Base-by-base conservation (phyloP, 164 flowering plant species). In the Aristolochia californica region DNA sequence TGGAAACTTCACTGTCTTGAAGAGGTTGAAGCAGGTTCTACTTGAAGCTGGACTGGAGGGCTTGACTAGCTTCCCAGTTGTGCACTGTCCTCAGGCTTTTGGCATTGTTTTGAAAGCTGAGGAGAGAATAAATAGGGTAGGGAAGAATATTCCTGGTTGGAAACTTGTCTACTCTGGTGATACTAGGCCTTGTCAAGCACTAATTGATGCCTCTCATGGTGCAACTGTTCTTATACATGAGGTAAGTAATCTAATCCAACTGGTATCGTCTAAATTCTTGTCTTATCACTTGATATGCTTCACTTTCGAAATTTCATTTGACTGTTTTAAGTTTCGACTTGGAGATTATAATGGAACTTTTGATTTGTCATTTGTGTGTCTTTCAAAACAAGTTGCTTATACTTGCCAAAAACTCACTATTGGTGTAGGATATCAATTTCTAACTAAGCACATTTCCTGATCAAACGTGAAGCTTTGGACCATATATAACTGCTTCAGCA, bases 151-250 rank as follows among this genome's bases (percentile, higher is more conserved):
- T 44, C 95, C 95, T 5, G 99, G 99, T 21, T 94, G 99, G 99
- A 94, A 87, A 70, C 68, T 94, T 62, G 99, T 83, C 5, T 94
- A 94, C 64, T 94, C 99, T 17, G 99, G 99, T 34, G 99, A 94
- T 67, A 90, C 97, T 16, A 78, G 99, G 72, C 99, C 99, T 38
- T 87, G 99, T 59, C 78, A 77, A 3, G 82, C 79, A 55, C 67
- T 90, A 47, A 73, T 77, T 26, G 75, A 80, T 62, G 99, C 96
- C n/a, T 77, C 97, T 59, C 77, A 60, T 21, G 96, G 82, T 25
- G 96, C 99, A 12, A 93, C 98, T 7, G 72, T 87, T 68, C 97
- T 93, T 56, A 87, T 93, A 66, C 98, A 93, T n/a, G 98, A 93
- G 96, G 98, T 57, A 76, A 70, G 72, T 67, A 60, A 34, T 55